phyloP scores from a whole-genome alignment of 148 eudicot genomes.

The Pouteria glomerata region DNA sequence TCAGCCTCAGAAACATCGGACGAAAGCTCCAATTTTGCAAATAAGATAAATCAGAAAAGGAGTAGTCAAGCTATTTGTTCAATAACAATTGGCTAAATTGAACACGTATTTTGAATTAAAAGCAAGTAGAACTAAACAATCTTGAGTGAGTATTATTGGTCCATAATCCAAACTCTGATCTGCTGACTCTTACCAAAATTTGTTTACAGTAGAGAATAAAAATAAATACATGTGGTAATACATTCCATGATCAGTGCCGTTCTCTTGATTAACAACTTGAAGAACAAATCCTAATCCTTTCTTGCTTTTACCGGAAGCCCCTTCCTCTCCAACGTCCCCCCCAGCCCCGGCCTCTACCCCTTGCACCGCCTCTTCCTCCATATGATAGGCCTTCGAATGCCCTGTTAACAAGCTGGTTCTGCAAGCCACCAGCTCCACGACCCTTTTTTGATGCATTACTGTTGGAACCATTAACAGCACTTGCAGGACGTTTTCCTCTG shows the following conservation, averaged over 20 bases:
- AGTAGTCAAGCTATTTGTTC: too few species aligned
- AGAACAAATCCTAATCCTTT: not conserved
- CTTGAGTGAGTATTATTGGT: not conserved
- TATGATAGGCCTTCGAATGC: slow-evolving; percentile 46
- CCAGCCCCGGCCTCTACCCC: slow-evolving; percentile 55
- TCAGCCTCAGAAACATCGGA: not conserved
- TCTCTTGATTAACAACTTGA: not conserved
- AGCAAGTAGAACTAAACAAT: not conserved
- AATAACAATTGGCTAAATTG: too few species aligned
- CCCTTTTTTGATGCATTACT: slow-evolving; percentile 53
- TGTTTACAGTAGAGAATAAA: not conserved
- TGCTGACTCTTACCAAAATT: slow-evolving; percentile 5
- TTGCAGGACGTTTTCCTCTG: slow-evolving; percentile 60
- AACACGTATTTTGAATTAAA: not conserved
- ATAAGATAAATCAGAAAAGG: too few species aligned
- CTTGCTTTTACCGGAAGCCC: slow-evolving; percentile 23
- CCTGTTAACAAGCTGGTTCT: slow-evolving; percentile 44
- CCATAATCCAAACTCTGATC: slow-evolving; percentile 5
- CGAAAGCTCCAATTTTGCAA: not conserved
- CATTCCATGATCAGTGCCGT: not conserved
- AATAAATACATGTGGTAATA: not conserved
- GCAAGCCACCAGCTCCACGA: slow-evolving; percentile 53
- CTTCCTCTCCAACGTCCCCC: slow-evolving; percentile 73
- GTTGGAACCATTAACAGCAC: slow-evolving; percentile 44
- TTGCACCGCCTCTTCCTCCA: slow-evolving; percentile 55